These are phyloP conservation scores for Paraconiothyrium sp. DNA, from an alignment of 2,329 filamentous ascomycete genomes.

Conservation along the genomic window DNA sequence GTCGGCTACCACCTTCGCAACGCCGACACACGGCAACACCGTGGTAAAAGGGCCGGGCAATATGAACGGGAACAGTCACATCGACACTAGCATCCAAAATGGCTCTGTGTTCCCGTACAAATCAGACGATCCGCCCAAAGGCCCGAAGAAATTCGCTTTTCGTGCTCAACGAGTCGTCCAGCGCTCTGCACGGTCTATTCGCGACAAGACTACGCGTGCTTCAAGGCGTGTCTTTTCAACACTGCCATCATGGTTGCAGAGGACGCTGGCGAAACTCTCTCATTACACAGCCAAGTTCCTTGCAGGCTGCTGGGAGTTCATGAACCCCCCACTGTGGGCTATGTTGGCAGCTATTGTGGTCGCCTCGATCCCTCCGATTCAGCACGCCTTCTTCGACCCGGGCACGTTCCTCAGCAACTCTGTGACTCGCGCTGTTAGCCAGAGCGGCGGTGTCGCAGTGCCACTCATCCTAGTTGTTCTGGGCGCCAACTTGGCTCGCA, in stretches of 20 bases:
- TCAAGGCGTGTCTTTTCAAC: conserved; percentile 55
- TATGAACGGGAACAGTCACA: conserved; percentile 39
- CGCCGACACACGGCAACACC: conserved; percentile 60
- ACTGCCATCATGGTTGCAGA: conserved; percentile 65
- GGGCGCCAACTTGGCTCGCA: conserved; percentile 91
- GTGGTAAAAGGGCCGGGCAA: conserved; percentile 51
- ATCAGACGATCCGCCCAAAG: conserved; percentile 38
- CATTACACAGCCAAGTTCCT: conserved; percentile 62
- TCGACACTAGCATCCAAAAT: conserved; percentile 46
- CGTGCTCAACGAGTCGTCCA: conserved; percentile 34
- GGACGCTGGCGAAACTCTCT: conserved; percentile 55
- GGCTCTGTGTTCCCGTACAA: conserved; percentile 63
- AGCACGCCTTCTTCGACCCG: conserved; percentile 85
- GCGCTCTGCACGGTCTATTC: conserved; percentile 33
- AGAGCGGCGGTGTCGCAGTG: conserved; percentile 90
- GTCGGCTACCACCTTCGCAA: conserved; percentile 46
- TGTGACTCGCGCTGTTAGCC: conserved; percentile 84
- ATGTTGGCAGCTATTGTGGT: conserved; percentile 93
- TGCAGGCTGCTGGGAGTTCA: conserved; percentile 84
- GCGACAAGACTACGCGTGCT: conserved; percentile 40
- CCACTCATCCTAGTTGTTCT: conserved; percentile 95
- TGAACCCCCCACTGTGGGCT: conserved; percentile 98
- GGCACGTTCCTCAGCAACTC: conserved; percentile 93
- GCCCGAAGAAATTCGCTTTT: conserved; percentile 47
- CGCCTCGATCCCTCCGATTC: conserved; percentile 84